Percentiles rank a stretch among this genome's conserved stretches.
These are phyloP conservation scores for Hypholoma sublateritium DNA, from an alignment of 768 basidiomycete species.

Conservation along the genomic window DNA sequence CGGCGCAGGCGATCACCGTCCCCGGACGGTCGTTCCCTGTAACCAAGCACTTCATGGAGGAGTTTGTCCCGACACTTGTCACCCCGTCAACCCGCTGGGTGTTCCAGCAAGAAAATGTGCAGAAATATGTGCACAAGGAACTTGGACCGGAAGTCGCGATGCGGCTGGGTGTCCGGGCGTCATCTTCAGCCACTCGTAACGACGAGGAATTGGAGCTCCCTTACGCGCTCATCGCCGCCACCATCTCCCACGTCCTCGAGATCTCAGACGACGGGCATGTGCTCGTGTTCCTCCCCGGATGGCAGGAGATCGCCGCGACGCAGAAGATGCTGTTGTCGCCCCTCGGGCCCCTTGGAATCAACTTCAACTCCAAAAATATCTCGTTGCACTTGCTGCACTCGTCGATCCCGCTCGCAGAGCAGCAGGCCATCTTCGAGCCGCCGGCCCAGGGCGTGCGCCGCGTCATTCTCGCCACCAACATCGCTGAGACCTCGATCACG, in stretches of 20 bases:
- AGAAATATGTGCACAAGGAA: constrained; percentile 72
- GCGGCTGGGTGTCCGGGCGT: constrained; percentile 24
- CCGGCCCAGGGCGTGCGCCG: constrained; percentile 76
- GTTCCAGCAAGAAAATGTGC: constrained; percentile 66
- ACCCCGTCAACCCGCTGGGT: constrained; percentile 56
- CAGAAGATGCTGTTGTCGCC: constrained; percentile 60
- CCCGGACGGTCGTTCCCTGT: constrained; percentile 95
- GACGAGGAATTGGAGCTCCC: constrained; percentile 73
- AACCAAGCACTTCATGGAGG: constrained; percentile 75
- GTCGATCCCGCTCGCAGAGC: constrained; percentile 83
- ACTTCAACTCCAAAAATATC: constrained; percentile 57
- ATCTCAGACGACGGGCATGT: constrained; percentile 81
- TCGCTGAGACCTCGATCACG: constrained; percentile 93
- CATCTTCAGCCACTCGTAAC: constrained; percentile 21
- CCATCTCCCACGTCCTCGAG: constrained; percentile 74
- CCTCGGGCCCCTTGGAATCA: constrained; percentile 48
- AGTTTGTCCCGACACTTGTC: constrained; percentile 58
- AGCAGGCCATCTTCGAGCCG: constrained; percentile 87
- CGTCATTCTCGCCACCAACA: constrained; percentile 91
- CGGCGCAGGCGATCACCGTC: constrained; percentile 73
- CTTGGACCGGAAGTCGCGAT: constrained; percentile 36
- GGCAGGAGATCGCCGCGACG: constrained; percentile 84
- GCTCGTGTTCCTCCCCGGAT: constrained; percentile 89
- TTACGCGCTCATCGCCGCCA: constrained; percentile 75
- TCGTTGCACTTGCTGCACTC: constrained; percentile 87